Percentiles rank a stretch among this genome's conserved stretches.
phyloP scores from a whole-genome alignment of 805 yeast genomes.

The Deakozyma indianensis region DNA sequence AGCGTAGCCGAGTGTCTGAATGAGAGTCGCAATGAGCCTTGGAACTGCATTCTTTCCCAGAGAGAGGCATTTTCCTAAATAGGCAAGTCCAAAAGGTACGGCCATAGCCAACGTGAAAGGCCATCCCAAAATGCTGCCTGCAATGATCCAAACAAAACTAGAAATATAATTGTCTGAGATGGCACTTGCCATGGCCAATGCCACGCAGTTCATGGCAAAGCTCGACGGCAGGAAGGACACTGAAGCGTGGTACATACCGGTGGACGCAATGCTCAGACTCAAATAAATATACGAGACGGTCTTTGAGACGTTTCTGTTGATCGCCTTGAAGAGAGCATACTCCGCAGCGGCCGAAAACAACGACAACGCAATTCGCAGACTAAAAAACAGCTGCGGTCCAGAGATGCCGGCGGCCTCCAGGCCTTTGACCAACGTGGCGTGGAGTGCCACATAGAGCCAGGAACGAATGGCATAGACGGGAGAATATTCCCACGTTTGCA shows the following conservation, averaged over 20 bases:
- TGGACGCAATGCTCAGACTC: slow-evolving; percentile 43
- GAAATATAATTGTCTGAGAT: slow-evolving; percentile 4
- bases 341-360: slow-evolving; percentile 36
- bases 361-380: slow-evolving; percentile 33
- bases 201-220: slow-evolving; percentile 42
- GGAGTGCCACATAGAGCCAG: slow-evolving; percentile 56
- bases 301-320: slow-evolving; percentile 23
- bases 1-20: slow-evolving; percentile 8
- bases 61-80: slow-evolving; percentile 4
- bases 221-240: slow-evolving; percentile 77
- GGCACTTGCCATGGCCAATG: slow-evolving; percentile 17
- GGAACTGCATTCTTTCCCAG: not conserved
- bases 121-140: slow-evolving; percentile 86
- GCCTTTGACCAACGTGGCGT: slow-evolving; percentile 16
- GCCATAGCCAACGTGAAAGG: slow-evolving; percentile 65
- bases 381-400: slow-evolving; percentile 30
- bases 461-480: slow-evolving; percentile 81
- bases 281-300: slow-evolving; percentile 43
- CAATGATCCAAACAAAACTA: slow-evolving; percentile 24
- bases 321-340: slow-evolving; percentile 30
- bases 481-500: slow-evolving; percentile 94
- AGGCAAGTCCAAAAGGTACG: slow-evolving; percentile 39
- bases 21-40: slow-evolving; percentile 3
- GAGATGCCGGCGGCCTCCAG: slow-evolving; percentile 10
- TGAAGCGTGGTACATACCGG: slow-evolving; percentile 85